Evolutionary conservation across 169 alveolate genomes (phyloP).

Genomic region (Plasmodium inui): DNA sequence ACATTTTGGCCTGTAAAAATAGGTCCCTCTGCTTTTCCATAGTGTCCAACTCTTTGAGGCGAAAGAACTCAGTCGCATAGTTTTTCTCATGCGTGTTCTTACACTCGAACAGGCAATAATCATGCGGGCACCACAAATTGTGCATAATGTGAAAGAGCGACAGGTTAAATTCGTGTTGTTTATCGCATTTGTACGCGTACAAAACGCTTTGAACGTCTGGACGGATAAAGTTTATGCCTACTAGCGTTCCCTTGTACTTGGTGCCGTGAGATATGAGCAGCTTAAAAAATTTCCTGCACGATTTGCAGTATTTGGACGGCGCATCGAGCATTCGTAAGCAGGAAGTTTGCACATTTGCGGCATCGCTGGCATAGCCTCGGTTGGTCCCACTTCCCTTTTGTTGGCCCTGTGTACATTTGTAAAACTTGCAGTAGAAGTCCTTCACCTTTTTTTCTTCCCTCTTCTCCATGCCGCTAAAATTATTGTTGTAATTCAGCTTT

Average conservation of each 20-base stretch:
- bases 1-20: constrained; percentile 39
- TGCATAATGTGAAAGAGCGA: constrained; percentile 36
- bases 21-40: constrained; percentile 55
- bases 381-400: neutral
- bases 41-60: constrained; percentile 59
- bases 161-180: constrained; percentile 29
- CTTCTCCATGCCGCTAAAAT: constrained; percentile 17
- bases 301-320: constrained; percentile 32
- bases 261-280: constrained; percentile 27
- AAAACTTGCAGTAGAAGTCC: constrained; percentile 22
- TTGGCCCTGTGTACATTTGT: neutral
- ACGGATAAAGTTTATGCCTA: constrained; percentile 10
- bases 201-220: constrained; percentile 15
- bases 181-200: constrained; percentile 28
- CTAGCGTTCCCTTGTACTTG: constrained; percentile 38
- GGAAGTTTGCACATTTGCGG: neutral
- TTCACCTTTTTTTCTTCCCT: constrained; percentile 31
- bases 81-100: neutral
- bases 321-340: constrained; percentile 5
- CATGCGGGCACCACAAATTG: constrained; percentile 66
- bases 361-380: neutral
- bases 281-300: constrained; percentile 46
- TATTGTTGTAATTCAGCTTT: constrained; percentile 14
- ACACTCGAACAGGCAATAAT: constrained; percentile 43
- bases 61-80: constrained; percentile 56